Base-by-base conservation (phyloP, 2,329 filamentous ascomycete species). In the Dactylellina parvicollis region DNA sequence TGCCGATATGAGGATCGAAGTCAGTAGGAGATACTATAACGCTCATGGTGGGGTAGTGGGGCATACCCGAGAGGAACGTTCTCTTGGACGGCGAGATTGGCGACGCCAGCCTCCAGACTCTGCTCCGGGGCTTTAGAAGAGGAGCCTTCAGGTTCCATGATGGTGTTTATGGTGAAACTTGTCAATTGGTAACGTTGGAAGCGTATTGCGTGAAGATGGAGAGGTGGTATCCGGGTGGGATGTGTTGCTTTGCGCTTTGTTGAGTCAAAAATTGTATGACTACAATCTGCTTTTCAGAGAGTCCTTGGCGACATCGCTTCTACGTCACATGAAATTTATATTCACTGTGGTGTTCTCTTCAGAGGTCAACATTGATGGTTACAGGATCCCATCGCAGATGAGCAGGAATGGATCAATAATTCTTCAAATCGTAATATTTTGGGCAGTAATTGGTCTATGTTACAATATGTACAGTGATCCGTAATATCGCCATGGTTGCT, bases 221-320 rank as follows among this genome's bases (percentile, higher is more conserved):
- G 50, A 36, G 50, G 32, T 30, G 50, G 26, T 54, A 46, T 56
- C 12, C 16, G 36, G 16, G 42, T 30, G 18, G 56, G 32, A 54
- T 46, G 42, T 55, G 50, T 71, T 46, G 66, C 22, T 36, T 20
- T 18, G 24, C 47, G 46, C 44, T 46, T 56, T 54, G 46, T 30
- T 72, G 67, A 72, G 59, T 72, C 67, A 72, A 64, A 64, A 69
- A 65, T 46, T 54, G 52, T 36, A 56, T 64, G 54, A 57, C 56
- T 30, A 14, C 44, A 40, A 56, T 10, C 42, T 47, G 49, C 30
- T 38, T 36, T 46, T 36, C n/a, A 52, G 30, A 64, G 36, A 42
- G 67, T 57, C 47, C 59, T 72, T 72, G 52, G 66, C 66, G 67
- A 52, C 18, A 18, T 32, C 24, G 36, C 52, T 42, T 67, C 62